phyloP scores from a whole-genome alignment of 306 rosid genomes.

The Sicyos baderoa region DNA sequence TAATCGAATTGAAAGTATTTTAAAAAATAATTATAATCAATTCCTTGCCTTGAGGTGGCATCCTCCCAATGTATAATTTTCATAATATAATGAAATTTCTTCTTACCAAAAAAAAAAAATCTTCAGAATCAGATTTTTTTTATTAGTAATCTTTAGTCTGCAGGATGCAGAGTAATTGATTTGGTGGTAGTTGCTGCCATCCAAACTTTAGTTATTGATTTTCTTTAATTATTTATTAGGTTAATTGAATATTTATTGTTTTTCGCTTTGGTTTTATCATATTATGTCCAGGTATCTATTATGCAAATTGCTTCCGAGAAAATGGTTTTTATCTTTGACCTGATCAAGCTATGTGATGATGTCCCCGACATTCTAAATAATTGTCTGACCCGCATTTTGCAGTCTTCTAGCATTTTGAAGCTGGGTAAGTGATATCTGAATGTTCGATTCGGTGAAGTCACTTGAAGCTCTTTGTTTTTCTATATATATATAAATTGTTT shows the following conservation, averaged over 20 bases:
- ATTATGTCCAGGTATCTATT: constrained; percentile 77
- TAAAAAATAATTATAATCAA: no score
- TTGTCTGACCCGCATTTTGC: constrained; percentile 60
- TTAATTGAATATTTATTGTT: neutral
- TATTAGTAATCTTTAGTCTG: neutral
- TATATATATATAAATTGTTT: no score
- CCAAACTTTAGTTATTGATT: neutral
- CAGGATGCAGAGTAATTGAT: neutral
- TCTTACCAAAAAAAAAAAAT: neutral
- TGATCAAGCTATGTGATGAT: constrained; percentile 62
- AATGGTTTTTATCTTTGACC: constrained; percentile 62
- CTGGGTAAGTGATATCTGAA: constrained; percentile 55
- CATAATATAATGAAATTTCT: neutral
- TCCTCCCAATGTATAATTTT: neutral
- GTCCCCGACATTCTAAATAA: constrained; percentile 51
- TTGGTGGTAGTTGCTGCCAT: neutral
- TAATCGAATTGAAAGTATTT: neutral
- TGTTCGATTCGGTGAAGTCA: neutral
- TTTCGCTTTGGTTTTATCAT: constrained; percentile 13
- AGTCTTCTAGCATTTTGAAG: constrained; percentile 71
- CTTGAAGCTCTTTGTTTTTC: neutral
- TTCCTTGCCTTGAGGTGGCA: neutral
- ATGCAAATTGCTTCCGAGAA: constrained; percentile 88
- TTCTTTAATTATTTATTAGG: neutral
- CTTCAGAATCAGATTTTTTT: neutral